Evolutionary conservation across 148 eudicot species (phyloP), one percentile per base, ranked within the genome.

Genomic region (Amaranthus cruentus): DNA sequence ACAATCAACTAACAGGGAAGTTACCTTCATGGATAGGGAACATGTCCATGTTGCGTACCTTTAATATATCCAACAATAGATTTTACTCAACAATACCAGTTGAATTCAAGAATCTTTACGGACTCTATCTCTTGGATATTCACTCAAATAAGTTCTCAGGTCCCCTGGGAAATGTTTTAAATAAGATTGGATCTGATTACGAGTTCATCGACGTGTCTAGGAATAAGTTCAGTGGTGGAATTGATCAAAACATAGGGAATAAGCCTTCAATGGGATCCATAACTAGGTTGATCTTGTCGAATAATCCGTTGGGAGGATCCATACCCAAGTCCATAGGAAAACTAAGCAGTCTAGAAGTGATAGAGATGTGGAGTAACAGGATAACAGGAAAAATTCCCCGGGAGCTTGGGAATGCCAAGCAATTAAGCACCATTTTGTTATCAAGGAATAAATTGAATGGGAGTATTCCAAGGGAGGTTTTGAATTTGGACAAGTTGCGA

Each of bases 11-110:
- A 59, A 76, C 55, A 28, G 95, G 97, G 12, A 87, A 81, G 76
- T 52, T 91, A 12, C 97, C 94, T 4, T n/a, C 73, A 21, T 88
- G 90, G 88, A 85, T 89, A 0, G 97, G 89, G 9, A 88, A 89
- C 89, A 85, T 89, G 89, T 84, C 86, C 3, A 81, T 62, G 65
- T 84, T 92, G 6, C 81, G 81, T 3, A 73, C 73, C 48, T 86
- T 92, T 0, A 92, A 92, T 72, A 15, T 89, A 52, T 88, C 95
- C 3, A 88, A 83, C 77, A 92, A 92, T 28, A 80, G 66, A 0
- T 86, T 92, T 56, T 55, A 66, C 58, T 84, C 88, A 0, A 59
- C 83, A 0, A 69, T 92, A 48, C 97, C 95, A 6, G 7, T 9
- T 0, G 81, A 80, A 70, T 84, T 88, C 75, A 82, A 73, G 77